These are phyloP conservation scores for Gelatoporia subvermispora DNA, from an alignment of 768 basidiomycete genomes.

Conservation along the genomic window DNA sequence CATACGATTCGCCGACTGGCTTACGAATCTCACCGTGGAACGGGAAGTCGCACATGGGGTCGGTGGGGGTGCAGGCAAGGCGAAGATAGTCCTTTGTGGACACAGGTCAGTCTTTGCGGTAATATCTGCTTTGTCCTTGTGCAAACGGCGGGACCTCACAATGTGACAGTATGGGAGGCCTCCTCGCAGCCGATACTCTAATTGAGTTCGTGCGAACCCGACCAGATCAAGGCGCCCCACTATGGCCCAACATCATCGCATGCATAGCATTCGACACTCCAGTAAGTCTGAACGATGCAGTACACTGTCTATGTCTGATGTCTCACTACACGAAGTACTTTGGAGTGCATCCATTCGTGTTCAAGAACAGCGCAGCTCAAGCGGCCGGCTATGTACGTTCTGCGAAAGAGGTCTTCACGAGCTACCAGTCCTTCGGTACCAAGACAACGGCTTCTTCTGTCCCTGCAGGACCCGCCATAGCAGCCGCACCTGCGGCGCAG, in stretches of 20 bases:
- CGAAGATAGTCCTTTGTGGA: constrained; percentile 82
- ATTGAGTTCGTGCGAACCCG: constrained; percentile 65
- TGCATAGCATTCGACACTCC: constrained; percentile 89
- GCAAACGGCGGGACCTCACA: background rate
- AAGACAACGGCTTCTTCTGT: constrained; percentile 30
- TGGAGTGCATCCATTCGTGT: constrained; percentile 79
- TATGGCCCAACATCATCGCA: constrained; percentile 89
- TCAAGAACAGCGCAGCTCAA: constrained; percentile 79
- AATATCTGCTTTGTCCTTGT: background rate
- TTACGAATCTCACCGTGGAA: constrained; percentile 83
- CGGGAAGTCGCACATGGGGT: constrained; percentile 71
- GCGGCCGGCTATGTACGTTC: constrained; percentile 64
- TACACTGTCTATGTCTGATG: background rate
- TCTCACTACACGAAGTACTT: constrained; percentile 53
- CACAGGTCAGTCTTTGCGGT: constrained; percentile 55
- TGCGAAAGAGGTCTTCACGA: constrained; percentile 57
- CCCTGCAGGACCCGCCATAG: constrained; percentile 12
- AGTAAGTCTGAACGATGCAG: constrained; percentile 37
- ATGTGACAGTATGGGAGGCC: constrained; percentile 78
- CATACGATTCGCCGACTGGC: constrained; percentile 86
- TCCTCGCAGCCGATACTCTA: constrained; percentile 81
- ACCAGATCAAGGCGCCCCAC: constrained; percentile 55
- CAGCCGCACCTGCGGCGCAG: constrained; percentile 10
- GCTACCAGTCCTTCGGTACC: constrained; percentile 47
- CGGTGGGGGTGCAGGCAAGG: constrained; percentile 68